Evolutionary conservation across 1,139 yeast genomes (phyloP).

Genomic region (Pneumocystis wakefieldiae): DNA sequence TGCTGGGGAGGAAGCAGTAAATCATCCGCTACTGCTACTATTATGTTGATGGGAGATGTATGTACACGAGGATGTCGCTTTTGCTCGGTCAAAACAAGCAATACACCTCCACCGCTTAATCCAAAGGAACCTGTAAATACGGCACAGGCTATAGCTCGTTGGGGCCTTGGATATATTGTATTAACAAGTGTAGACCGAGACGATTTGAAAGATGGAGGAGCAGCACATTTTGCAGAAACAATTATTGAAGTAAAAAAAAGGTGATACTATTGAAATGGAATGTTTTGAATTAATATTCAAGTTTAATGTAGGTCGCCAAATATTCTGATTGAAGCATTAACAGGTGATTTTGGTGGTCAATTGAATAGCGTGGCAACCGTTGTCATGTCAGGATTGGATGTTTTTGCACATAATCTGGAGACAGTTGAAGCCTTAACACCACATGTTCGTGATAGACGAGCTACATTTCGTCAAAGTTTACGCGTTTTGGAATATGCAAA

Average conservation of each 20-base stretch:
- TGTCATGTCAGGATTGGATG: constrained; percentile 82
- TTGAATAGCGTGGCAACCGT: constrained; percentile 62
- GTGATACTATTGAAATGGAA: constrained; percentile 5
- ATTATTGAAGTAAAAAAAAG: constrained; percentile 69
- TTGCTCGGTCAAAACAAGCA: constrained; percentile 87
- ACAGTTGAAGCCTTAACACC: constrained; percentile 94
- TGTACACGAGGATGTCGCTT: constrained; percentile 98
- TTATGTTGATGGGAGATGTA: constrained; percentile 95
- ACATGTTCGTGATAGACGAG: constrained; percentile 88
- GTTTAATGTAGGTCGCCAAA: constrained; percentile 43
- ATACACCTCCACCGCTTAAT: constrained; percentile 78
- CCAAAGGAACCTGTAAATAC: constrained; percentile 96
- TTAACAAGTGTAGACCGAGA: constrained; percentile 96
- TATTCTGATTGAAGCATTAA: constrained; percentile 77
- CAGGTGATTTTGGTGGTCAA: constrained; percentile 93
- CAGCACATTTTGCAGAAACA: constrained; percentile 78
- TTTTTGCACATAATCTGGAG: constrained; percentile 92
- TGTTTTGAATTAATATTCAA: not conserved
- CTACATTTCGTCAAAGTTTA: constrained; percentile 81
- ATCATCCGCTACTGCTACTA: constrained; percentile 95
- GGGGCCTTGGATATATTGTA: constrained; percentile 98
- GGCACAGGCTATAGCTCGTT: constrained; percentile 90
- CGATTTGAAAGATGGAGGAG: constrained; percentile 86
- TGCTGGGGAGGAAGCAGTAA: constrained; percentile 97
- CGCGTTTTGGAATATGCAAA: constrained; percentile 70